Evolutionary conservation across 257 asterid species (phyloP).

Genomic region (Paulownia fortunei): DNA sequence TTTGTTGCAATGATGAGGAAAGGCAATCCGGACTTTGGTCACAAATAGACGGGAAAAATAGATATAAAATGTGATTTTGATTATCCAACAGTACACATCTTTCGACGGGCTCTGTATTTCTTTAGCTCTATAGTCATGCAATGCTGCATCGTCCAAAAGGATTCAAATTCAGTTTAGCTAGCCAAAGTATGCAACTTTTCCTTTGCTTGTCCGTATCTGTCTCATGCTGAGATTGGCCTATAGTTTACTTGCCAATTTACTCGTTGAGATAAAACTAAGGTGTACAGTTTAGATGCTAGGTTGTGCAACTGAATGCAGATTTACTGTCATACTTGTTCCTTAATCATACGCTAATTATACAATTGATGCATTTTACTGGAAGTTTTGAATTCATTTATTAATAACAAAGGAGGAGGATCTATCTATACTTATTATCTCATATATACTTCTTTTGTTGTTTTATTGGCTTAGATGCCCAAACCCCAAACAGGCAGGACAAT

Average conservation of each 20-base stretch:
- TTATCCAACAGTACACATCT: neutral
- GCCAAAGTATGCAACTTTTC: neutral
- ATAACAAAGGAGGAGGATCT: neutral
- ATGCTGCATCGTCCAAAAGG: neutral
- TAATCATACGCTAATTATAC: neutral
- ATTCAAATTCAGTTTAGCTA: neutral
- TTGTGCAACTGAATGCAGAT: neutral
- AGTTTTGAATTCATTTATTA: neutral
- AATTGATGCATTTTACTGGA: neutral
- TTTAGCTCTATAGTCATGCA: neutral
- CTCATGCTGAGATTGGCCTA: neutral
- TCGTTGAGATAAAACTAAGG: neutral
- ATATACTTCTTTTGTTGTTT: neutral
- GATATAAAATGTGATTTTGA: neutral
- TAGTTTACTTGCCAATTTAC: neutral
- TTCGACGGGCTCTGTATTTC: neutral
- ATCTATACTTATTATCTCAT: neutral
- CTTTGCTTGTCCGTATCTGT: neutral
- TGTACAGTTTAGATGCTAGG: neutral
- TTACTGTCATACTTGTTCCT: neutral
- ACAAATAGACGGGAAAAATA: constrained; percentile 52
- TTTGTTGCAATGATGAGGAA: constrained; percentile 81
- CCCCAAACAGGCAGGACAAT: too few species aligned
- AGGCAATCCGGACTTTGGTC: constrained; percentile 60
- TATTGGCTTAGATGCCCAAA: neutral